Evolutionary conservation across 768 basidiomycete species (phyloP), one percentile per base, ranked within the genome.

Genomic region (Boletus reticuloceps): DNA sequence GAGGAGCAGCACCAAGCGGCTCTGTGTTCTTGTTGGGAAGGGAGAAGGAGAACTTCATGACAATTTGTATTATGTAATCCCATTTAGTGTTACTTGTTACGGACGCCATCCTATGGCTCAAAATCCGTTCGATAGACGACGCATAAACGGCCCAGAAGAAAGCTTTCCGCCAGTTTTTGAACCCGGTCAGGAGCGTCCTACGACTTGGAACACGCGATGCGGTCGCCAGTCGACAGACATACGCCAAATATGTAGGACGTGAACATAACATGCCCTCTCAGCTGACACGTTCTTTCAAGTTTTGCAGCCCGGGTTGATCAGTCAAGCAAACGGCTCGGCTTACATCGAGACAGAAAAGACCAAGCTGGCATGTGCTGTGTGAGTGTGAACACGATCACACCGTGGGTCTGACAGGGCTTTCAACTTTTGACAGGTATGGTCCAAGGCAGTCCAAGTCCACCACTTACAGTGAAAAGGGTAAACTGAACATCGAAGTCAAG

Each of bases 361-460:
- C 0, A 99, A 99, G 75, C 85, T 99, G 59, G 94, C 94, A 6
- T 97, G 94, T 69, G 94, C 97, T 40, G 91, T 98, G 95, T 98
- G 63, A 65, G 89, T 81, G 6, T 7, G n/a, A 17, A 20, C 20
- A 20, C 20, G 20, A 20, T 20, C 20, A 20, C 29, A 12, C 31
- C 40, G 11, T 51, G 56, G 40, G 20, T 39, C 42, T 50, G 12
- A 47, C 43, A 11, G 12, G 19, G 46, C 34, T 51, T 47, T 58
- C 52, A n/a, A 54, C 55, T 17, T 53, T 49, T 39, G 20, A 20
- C 57, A 91, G 90, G 25, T 93, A 92, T 71, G 89, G 91, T 5
- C 91, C 91, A 19, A 84, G 91, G 53, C 91, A 93, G 65, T 85
- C 88, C 29, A 92, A 89, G 77, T 89, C 81, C 50, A 77, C 79